Evolutionary conservation across 2,329 filamentous ascomycete genomes (phyloP).

Genomic region (Xylariaceae sp.): DNA sequence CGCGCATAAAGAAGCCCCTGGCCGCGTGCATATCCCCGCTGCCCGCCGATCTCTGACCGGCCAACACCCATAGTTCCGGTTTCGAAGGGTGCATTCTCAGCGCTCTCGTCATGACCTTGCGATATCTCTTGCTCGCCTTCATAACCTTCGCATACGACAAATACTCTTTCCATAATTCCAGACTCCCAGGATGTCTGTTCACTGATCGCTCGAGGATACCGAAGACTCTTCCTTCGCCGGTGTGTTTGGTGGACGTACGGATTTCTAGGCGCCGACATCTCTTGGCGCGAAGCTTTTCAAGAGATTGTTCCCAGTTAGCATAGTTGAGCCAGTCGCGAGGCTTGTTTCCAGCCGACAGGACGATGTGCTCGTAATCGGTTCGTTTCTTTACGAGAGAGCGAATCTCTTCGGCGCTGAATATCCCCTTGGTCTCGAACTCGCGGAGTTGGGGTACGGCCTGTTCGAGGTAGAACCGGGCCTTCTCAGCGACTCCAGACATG

Average conservation of each 20-base stretch:
- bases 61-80: constrained; percentile 79
- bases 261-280: constrained; percentile 76
- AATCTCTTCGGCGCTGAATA: constrained; percentile 90
- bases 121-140: constrained; percentile 61
- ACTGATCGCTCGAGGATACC: constrained; percentile 85
- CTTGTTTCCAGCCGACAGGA: constrained; percentile 74
- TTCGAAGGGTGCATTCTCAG: constrained; percentile 82
- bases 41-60: constrained; percentile 69
- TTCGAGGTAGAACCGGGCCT: constrained; percentile 92
- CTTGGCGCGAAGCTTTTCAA: constrained; percentile 74
- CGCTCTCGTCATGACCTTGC: constrained; percentile 59
- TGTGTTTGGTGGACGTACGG: constrained; percentile 60
- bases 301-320: constrained; percentile 63
- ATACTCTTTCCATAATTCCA: constrained; percentile 84
- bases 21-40: constrained; percentile 85
- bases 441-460: constrained; percentile 86
- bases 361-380: constrained; percentile 86
- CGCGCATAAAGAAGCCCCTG: constrained; percentile 79
- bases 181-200: constrained; percentile 73
- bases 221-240: constrained; percentile 77
- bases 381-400: constrained; percentile 81
- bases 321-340: constrained; percentile 80
- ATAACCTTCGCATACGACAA: constrained; percentile 71
- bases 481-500: constrained; percentile 85
- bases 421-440: constrained; percentile 84